A percentile compares a stretch with the other conserved stretches of the same genome.
Evolutionary conservation across 306 rosid species (phyloP).

Genomic region (Dryas drummondii): DNA sequence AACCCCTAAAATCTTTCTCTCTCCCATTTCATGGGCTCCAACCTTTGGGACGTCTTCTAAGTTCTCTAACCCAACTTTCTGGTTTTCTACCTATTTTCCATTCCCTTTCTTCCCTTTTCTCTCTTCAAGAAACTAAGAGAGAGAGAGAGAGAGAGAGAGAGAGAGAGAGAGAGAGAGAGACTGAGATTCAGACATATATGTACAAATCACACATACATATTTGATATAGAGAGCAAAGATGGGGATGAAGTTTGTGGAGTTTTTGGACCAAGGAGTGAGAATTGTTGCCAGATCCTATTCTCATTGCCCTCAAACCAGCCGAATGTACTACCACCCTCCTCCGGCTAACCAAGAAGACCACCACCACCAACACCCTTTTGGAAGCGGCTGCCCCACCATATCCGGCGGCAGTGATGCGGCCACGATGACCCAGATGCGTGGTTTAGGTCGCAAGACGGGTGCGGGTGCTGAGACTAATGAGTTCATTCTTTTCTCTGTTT

Average conservation of each 20-base stretch:
- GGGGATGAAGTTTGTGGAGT: conserved; percentile 56
- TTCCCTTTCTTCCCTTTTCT: background rate
- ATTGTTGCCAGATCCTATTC: conserved; percentile 53
- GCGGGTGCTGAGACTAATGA: conserved; percentile 27
- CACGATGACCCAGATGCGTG: conserved; percentile 17
- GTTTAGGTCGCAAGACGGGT: conserved; percentile 27
- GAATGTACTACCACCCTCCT: conserved; percentile 73
- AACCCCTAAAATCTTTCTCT: background rate
- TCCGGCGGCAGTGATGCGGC: conserved; percentile 2
- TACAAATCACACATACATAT: background rate
- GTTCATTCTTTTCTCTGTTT: conserved; percentile 57
- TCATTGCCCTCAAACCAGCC: conserved; percentile 64
- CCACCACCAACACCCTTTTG: conserved; percentile 10
- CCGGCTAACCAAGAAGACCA: conserved; percentile 24
- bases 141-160: background rate
- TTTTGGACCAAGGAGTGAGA: conserved; percentile 56
- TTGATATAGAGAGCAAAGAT: conserved; percentile 10
- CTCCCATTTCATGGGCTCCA: conserved; percentile 28
- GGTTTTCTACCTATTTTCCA: background rate
- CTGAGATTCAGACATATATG: background rate
- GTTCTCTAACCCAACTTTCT: background rate
- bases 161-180: background rate
- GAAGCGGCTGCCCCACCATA: conserved; percentile 1
- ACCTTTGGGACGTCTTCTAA: conserved; percentile 38
- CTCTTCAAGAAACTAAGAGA: background rate